phyloP scores from a whole-genome alignment of 2,329 filamentous ascomycete species.

The Penicillium sp. region DNA sequence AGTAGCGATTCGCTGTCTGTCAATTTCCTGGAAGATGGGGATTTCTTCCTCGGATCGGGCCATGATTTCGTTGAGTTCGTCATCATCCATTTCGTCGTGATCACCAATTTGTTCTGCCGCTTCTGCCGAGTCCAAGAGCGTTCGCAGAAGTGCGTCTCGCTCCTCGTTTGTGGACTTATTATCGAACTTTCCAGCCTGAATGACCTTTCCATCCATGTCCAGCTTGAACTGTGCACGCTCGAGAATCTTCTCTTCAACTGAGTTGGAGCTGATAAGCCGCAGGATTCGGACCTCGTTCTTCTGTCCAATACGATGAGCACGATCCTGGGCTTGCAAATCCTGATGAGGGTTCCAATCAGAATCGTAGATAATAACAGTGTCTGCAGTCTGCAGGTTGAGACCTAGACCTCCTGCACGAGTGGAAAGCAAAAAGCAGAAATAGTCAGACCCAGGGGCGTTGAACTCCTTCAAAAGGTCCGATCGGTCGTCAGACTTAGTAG shows the following conservation, averaged over 20 bases:
- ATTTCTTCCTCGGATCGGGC: constrained; percentile 84
- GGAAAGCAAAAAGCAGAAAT: constrained; percentile 98
- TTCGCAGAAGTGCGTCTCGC: constrained; percentile 92
- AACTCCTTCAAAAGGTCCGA: constrained; percentile 86
- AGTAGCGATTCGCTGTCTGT: constrained; percentile 67
- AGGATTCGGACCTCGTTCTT: constrained; percentile 99
- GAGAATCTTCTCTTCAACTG: constrained; percentile 97
- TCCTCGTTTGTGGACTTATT: constrained; percentile 99
- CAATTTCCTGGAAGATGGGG: constrained; percentile 73
- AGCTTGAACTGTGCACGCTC: constrained; percentile 97
- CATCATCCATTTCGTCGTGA: constrained; percentile 97
- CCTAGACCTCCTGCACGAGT: constrained; percentile 97
- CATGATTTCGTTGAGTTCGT: constrained; percentile 92
- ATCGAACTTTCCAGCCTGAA: constrained; percentile 98
- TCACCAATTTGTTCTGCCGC: constrained; percentile 70
- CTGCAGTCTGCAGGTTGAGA: constrained; percentile 93
- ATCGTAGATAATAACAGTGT: constrained; percentile 99
- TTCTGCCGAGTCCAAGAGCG: constrained; percentile 79
- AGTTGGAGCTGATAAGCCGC: constrained; percentile 92
- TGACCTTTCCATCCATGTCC: constrained; percentile 99
- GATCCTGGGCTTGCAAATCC: constrained; percentile 98
- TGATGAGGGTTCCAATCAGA: constrained; percentile 99
- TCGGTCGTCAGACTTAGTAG: constrained; percentile 95
- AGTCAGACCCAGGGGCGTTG: constrained; percentile 85
- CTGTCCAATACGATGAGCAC: constrained; percentile 98